Percentiles rank a stretch among this genome's conserved stretches.
Evolutionary conservation across 2,329 filamentous ascomycete species (phyloP).

Genomic region (Ceratocystis cubensis): DNA sequence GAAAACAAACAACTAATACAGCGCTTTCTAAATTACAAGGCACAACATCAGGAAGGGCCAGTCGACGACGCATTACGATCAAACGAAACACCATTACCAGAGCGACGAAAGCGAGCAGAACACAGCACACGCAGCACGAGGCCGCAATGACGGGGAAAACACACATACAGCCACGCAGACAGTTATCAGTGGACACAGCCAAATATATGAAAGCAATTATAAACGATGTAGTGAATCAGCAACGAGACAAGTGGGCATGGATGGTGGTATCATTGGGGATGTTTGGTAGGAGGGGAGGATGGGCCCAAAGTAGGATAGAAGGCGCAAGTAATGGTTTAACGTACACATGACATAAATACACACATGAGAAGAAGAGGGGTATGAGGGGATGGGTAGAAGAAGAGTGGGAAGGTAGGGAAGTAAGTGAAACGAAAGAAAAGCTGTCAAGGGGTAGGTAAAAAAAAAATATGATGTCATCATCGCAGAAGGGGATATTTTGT

Average conservation of each 20-base stretch:
- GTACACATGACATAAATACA: constrained; percentile 12
- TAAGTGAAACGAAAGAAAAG: neutral
- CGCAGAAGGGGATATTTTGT: neutral
- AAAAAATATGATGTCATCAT: neutral
- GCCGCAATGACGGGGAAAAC: neutral
- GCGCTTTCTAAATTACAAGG: constrained; percentile 83
- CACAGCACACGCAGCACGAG: neutral
- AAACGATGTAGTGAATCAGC: neutral
- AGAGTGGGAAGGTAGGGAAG: neutral
- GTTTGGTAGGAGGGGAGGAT: neutral
- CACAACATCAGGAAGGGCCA: constrained; percentile 61
- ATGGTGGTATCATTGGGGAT: constrained; percentile 7
- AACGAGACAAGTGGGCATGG: neutral
- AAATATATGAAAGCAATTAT: neutral
- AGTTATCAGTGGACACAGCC: neutral
- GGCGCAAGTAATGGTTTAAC: constrained; percentile 11
- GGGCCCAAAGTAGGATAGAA: constrained; percentile 8
- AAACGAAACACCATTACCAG: neutral
- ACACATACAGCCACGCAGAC: neutral
- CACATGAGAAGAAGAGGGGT: neutral
- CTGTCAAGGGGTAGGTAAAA: neutral
- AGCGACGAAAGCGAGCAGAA: constrained; percentile 54
- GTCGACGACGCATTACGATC: neutral
- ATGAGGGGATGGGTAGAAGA: neutral
- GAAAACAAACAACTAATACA: constrained; percentile 86